Evolutionary conservation across 768 basidiomycete genomes (phyloP).

Genomic region (Daedaleopsis nitida): DNA sequence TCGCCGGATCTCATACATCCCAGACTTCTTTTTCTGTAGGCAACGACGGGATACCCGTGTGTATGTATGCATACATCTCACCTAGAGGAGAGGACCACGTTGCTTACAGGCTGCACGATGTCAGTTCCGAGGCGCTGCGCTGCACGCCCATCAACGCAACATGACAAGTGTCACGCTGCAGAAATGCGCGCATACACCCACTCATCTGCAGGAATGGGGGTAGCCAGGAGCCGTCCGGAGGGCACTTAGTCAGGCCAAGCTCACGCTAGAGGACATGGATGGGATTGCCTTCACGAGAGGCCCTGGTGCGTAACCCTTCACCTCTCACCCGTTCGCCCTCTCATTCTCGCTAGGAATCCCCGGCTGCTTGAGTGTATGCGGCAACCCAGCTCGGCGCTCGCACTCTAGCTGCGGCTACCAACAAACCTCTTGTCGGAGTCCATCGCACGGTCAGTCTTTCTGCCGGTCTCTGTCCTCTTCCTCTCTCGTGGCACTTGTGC

Average conservation of each 20-base stretch:
- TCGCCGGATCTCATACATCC: too few relatives aligned
- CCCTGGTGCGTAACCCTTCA: conserved; percentile 50
- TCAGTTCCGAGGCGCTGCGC: too few relatives aligned
- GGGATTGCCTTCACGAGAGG: conserved; percentile 92
- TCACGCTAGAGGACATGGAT: conserved; percentile 66
- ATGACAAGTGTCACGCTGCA: conserved; percentile 48
- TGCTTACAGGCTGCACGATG: too few relatives aligned
- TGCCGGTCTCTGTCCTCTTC: too few relatives aligned
- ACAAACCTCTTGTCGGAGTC: conserved; percentile 84
- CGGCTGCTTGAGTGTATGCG: conserved; percentile 78
- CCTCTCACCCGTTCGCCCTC: background rate
- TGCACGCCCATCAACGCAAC: conserved; percentile 76
- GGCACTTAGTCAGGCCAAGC: conserved; percentile 66
- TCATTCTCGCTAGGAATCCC: conserved; percentile 56
- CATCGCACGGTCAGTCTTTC: conserved; percentile 88
- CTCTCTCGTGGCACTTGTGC: conserved; percentile 25
- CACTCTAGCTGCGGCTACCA: conserved; percentile 72
- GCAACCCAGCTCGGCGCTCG: conserved; percentile 89
- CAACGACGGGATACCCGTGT: too few relatives aligned
- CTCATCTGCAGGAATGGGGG: background rate
- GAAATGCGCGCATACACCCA: background rate
- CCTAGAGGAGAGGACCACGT: too few relatives aligned
- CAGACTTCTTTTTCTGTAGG: too few relatives aligned
- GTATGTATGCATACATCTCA: too few relatives aligned
- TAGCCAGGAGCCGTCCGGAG: conserved; percentile 74